Conservation (phyloP, 106 monocot species). For the Dioscorea alata region DNA sequence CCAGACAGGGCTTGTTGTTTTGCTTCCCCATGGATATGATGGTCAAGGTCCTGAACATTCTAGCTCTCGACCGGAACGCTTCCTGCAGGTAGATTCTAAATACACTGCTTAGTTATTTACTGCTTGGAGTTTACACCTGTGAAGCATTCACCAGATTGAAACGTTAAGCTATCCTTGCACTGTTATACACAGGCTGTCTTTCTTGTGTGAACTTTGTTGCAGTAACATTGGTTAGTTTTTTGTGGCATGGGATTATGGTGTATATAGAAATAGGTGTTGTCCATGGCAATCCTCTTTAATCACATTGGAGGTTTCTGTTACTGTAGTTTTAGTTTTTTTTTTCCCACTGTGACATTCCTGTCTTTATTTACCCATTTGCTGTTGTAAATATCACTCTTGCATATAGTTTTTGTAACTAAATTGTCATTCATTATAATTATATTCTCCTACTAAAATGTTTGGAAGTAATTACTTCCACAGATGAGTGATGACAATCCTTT, state of each 20-base stretch:
- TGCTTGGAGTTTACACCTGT: background rate
- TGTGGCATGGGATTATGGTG: too few relatives aligned
- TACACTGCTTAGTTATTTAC: background rate
- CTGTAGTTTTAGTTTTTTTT: background rate
- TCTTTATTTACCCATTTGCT: background rate
- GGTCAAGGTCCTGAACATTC: constrained; percentile 99
- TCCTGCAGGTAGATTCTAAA: constrained; percentile 60
- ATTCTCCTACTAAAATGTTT: background rate
- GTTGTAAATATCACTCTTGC: background rate
- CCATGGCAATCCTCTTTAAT: background rate
- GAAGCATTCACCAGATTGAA: background rate
- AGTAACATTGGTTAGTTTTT: background rate
- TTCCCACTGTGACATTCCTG: background rate
- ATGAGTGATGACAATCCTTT: constrained; percentile 97
- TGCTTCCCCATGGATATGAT: constrained; percentile 99
- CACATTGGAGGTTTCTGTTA: background rate
- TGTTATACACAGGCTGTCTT: background rate
- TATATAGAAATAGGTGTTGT: background rate
- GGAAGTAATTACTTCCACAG: constrained; percentile 21
- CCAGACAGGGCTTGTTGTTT: constrained; percentile 81
- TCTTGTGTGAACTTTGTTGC: background rate
- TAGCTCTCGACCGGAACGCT: constrained; percentile 83
- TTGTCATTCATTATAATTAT: background rate
- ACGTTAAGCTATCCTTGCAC: background rate
- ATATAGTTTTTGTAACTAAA: background rate